A percentile compares a stretch with the other conserved stretches of the same genome.
Evolutionary conservation across 2,329 filamentous ascomycete genomes (phyloP).

Genomic region (Coleophoma crateriformis): DNA sequence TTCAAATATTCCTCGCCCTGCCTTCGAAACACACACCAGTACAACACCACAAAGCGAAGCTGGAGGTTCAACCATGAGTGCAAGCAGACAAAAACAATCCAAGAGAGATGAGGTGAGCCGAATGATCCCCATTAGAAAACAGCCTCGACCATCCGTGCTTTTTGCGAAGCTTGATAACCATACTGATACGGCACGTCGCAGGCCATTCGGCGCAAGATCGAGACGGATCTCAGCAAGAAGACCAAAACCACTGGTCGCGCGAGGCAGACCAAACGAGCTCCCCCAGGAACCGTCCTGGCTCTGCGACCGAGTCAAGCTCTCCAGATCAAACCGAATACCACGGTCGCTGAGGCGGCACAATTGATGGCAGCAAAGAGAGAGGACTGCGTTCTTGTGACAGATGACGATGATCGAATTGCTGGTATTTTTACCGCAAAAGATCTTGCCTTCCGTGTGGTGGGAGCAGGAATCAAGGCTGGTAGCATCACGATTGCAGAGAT

Average conservation of each 20-base stretch:
- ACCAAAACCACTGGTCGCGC: conserved; percentile 74
- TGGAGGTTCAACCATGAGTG: conserved; percentile 67
- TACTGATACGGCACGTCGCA: conserved; percentile 33
- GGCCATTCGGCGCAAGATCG: conserved; percentile 96
- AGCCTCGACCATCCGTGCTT: too few relatives aligned
- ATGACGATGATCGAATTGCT: conserved; percentile 95
- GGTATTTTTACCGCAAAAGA: conserved; percentile 99
- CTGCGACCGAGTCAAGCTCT: conserved; percentile 92
- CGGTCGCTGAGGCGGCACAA: conserved; percentile 92
- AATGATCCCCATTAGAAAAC: not conserved
- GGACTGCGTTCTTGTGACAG: conserved; percentile 95
- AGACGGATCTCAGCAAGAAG: conserved; percentile 97
- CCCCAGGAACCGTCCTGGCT: conserved; percentile 91
- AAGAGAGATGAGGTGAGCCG: conserved; percentile 92
- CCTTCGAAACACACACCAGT: conserved; percentile 50
- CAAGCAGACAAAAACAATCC: conserved; percentile 91
- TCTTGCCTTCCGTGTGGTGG: conserved; percentile 93
- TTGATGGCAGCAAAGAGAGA: conserved; percentile 98
- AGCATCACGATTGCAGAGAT: conserved; percentile 94
- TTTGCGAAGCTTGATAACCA: not conserved
- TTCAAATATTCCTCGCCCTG: conserved; percentile 69
- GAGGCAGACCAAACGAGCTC: conserved; percentile 84
- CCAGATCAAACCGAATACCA: conserved; percentile 93
- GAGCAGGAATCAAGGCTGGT: conserved; percentile 80
- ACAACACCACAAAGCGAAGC: conserved; percentile 43